These are phyloP conservation scores for Panellus pusillus DNA, from an alignment of 768 basidiomycete genomes.

Conservation along the genomic window DNA sequence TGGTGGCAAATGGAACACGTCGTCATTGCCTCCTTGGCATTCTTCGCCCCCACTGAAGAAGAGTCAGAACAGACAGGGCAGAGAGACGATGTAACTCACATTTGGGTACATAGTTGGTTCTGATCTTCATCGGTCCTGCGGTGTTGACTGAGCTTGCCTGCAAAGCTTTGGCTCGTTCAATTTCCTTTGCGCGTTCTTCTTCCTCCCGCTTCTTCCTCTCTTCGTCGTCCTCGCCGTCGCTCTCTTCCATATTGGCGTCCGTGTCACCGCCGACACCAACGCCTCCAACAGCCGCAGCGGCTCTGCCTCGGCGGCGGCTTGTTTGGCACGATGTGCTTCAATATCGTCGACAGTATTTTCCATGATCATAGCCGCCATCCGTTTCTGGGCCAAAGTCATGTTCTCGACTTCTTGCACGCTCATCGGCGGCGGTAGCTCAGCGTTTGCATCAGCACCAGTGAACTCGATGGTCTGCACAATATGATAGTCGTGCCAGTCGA, in stretches of 20 bases:
- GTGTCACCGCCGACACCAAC: slow-evolving; percentile 53
- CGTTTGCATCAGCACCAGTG: slow-evolving; percentile 85
- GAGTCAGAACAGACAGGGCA: slow-evolving; percentile 7
- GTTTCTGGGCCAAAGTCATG: slow-evolving; percentile 96
- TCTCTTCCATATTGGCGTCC: slow-evolving; percentile 83
- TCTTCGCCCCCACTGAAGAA: slow-evolving; percentile 61
- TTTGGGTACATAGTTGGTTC: slow-evolving; percentile 95
- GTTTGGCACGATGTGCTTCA: slow-evolving; percentile 75
- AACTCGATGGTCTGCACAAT: slow-evolving; percentile 99
- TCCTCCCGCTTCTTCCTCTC: slow-evolving; percentile 67
- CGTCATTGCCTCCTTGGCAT: slow-evolving; percentile 69
- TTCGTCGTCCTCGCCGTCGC: slow-evolving; percentile 72
- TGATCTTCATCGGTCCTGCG: slow-evolving; percentile 86
- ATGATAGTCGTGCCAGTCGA: slow-evolving; percentile 99
- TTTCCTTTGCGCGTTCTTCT: slow-evolving; percentile 66
- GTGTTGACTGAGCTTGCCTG: slow-evolving; percentile 76
- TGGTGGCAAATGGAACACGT: slow-evolving; percentile 96
- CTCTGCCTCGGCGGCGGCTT: slow-evolving; percentile 87
- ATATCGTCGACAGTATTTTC: slow-evolving; percentile 89
- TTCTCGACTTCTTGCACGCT: slow-evolving; percentile 91
- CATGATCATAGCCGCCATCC: slow-evolving; percentile 98
- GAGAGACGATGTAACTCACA: slow-evolving; percentile 48
- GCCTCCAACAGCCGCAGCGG: slow-evolving; percentile 74
- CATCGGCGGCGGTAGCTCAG: slow-evolving; percentile 96
- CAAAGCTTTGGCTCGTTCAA: slow-evolving; percentile 76